Percentiles rank a stretch among this genome's conserved stretches.
These are phyloP conservation scores for Juglanconis sp. DNA, from an alignment of 2,329 filamentous ascomycete genomes.

Conservation along the genomic window DNA sequence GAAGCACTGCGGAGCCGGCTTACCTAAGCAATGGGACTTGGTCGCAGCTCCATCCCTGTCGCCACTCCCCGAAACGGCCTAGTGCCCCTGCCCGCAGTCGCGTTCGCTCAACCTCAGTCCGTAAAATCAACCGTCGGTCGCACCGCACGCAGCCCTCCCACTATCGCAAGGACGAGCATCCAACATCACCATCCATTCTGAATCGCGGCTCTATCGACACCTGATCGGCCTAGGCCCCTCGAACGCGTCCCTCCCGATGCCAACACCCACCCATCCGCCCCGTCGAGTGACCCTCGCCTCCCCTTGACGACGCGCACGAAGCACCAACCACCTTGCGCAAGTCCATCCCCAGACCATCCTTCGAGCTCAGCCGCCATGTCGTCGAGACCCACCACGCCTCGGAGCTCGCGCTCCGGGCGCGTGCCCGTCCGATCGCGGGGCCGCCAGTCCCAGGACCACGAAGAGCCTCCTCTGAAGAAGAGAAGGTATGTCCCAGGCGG, in stretches of 20 bases:
- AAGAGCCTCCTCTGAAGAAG: slow-evolving; percentile 65
- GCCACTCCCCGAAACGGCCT: slow-evolving; percentile 6
- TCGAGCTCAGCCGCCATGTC: slow-evolving; percentile 8
- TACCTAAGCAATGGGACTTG: background rate
- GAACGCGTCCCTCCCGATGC: slow-evolving; percentile 15
- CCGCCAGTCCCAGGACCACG: slow-evolving; percentile 30
- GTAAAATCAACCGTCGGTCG: slow-evolving; percentile 16
- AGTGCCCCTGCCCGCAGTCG: slow-evolving; percentile 7
- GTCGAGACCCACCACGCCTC: slow-evolving; percentile 15
- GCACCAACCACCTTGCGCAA: background rate
- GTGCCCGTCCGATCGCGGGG: slow-evolving; percentile 39
- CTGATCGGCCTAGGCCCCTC: background rate
- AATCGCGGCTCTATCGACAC: background rate
- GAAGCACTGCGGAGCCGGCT: background rate
- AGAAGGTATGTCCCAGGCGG: slow-evolving; percentile 82
- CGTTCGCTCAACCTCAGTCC: slow-evolving; percentile 16
- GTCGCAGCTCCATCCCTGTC: slow-evolving; percentile 22
- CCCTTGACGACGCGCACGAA: slow-evolving; percentile 18
- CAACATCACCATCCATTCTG: slow-evolving; percentile 3
- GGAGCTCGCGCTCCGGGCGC: slow-evolving; percentile 21
- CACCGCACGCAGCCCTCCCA: slow-evolving; percentile 10
- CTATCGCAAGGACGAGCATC: background rate
- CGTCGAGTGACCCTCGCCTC: slow-evolving; percentile 14
- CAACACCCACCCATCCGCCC: slow-evolving; percentile 4
- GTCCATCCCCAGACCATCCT: background rate